Conservation (phyloP, 192 early-diverging fungal genomes). For the Backusella sp. region DNA sequence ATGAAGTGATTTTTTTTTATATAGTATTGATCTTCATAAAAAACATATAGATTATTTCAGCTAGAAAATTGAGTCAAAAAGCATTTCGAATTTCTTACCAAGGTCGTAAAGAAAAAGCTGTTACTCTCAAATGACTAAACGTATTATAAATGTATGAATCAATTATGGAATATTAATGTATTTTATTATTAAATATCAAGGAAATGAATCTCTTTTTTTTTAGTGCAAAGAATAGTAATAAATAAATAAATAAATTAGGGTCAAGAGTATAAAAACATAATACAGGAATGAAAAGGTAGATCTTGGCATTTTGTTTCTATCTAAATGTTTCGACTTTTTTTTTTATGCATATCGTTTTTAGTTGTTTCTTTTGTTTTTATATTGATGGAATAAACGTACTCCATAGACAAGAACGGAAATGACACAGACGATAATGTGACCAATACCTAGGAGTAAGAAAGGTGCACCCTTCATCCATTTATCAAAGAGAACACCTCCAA, state of each 20-base stretch:
- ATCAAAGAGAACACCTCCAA: conserved; percentile 63
- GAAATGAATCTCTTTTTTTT: neutral
- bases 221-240: neutral
- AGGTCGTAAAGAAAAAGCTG: no score
- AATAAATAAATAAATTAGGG: conserved; percentile 4
- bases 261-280: neutral
- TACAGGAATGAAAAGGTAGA: neutral
- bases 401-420: conserved; percentile 31
- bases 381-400: neutral
- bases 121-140: no score
- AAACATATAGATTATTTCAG: no score
- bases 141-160: no score
- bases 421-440: conserved; percentile 33
- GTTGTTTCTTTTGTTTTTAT: neutral
- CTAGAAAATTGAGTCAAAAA: no score
- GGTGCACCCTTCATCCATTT: conserved; percentile 51
- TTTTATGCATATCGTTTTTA: neutral
- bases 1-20: no score
- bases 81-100: no score
- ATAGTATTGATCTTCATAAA: no score
- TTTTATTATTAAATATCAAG: neutral
- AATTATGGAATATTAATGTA: neutral
- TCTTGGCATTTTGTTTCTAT: neutral
- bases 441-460: conserved; percentile 47
- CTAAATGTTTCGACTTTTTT: neutral